Evolutionary conservation across 495 filamentous ascomycete species (phyloP).

Genomic region (Tuber magnatum): DNA sequence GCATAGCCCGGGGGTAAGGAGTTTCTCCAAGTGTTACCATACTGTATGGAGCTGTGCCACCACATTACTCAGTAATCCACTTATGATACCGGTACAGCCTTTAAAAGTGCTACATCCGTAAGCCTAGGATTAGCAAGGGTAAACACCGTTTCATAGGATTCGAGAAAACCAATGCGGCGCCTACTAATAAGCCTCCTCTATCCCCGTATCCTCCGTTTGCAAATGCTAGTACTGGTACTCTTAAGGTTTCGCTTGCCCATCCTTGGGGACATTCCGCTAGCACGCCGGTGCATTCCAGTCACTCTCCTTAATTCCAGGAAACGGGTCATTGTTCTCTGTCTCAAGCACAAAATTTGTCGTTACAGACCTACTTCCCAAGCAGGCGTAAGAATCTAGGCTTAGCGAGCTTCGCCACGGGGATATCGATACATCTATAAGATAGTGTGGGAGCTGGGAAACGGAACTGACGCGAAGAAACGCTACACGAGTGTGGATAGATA

Average conservation of each 20-base stretch:
- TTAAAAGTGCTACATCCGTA: background rate
- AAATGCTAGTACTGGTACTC: background rate
- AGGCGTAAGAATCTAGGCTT: background rate
- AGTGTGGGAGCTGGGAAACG: background rate
- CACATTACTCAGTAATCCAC: background rate
- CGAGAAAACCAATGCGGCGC: background rate
- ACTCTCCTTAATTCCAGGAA: background rate
- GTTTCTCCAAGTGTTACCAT: background rate
- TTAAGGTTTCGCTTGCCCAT: background rate
- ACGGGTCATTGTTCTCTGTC: background rate
- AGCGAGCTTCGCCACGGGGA: background rate
- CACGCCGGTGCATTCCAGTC: background rate
- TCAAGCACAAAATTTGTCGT: background rate
- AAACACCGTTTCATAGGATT: background rate
- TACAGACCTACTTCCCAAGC: background rate
- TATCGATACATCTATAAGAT: background rate
- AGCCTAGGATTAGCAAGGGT: background rate
- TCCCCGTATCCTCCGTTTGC: background rate
- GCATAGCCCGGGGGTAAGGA: background rate
- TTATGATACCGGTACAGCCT: background rate
- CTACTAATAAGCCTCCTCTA: background rate
- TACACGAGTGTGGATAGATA: background rate
- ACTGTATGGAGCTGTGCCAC: background rate
- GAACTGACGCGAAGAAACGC: background rate
- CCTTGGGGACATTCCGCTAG: background rate